A percentile compares a stretch with the other conserved stretches of the same genome.
phyloP scores from a whole-genome alignment of 2,329 filamentous ascomycete species.

The Trichoderma sp. region DNA sequence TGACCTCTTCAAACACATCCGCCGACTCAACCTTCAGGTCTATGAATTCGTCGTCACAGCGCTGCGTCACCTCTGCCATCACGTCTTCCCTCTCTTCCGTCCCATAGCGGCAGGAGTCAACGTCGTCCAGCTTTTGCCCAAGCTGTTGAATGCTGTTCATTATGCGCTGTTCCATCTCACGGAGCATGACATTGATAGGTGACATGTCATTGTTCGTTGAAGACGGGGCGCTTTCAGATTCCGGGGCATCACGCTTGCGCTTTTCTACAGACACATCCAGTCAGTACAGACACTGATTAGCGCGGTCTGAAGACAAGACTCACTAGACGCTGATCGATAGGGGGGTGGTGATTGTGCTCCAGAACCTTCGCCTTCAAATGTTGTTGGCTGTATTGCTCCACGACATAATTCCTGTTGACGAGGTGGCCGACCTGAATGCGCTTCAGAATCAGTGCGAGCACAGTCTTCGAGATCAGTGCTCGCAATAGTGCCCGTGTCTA shows the following conservation, averaged over 20 bases:
- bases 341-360: neutral
- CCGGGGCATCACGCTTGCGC: neutral
- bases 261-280: neutral
- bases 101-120: neutral
- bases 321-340: neutral
- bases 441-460: no score
- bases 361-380: slow-evolving; percentile 55
- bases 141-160: neutral
- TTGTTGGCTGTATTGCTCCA: slow-evolving; percentile 60
- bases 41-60: neutral
- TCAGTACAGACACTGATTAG: neutral
- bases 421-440: slow-evolving; percentile 58
- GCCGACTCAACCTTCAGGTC: neutral
- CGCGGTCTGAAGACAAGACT: neutral
- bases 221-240: neutral
- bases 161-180: neutral
- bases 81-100: slow-evolving; percentile 1
- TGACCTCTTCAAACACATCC: neutral
- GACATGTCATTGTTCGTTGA: neutral
- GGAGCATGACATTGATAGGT: neutral
- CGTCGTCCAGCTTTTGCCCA: neutral
- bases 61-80: neutral
- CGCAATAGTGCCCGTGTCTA: neutral
- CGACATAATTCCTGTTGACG: slow-evolving; percentile 57
- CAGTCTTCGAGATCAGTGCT: neutral